These are phyloP conservation scores for Wallacemonas sp. DNA, from an alignment of 208 protist genomes.

Conservation along the genomic window DNA sequence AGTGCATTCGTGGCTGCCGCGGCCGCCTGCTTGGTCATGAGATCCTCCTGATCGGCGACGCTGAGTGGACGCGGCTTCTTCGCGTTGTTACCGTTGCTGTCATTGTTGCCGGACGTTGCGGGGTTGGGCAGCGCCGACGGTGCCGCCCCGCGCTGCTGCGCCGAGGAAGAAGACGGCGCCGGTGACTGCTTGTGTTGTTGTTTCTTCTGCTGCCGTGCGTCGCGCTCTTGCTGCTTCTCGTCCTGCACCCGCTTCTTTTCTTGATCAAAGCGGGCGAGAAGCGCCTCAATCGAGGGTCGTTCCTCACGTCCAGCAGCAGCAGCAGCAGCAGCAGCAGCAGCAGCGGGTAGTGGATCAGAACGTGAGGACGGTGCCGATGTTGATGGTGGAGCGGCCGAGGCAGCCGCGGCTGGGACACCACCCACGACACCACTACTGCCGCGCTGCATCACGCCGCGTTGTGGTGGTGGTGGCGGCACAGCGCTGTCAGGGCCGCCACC, in stretches of 20 bases:
- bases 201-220: not conserved
- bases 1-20: conserved; percentile 3
- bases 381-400: not conserved
- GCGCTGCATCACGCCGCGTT: not conserved
- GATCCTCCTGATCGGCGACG: not conserved
- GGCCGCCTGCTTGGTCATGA: conserved; percentile 1
- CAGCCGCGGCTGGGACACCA: too few species aligned
- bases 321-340: not conserved
- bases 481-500: not conserved
- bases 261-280: conserved; percentile 53
- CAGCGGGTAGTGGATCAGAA: too few species aligned
- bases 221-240: not conserved
- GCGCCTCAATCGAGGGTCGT: conserved; percentile 27
- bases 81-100: too few species aligned
- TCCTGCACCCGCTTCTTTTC: conserved; percentile 48
- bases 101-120: not conserved
- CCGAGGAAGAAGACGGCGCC: too few species aligned
- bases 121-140: not conserved
- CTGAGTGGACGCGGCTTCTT: not conserved
- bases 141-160: too few species aligned
- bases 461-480: not conserved
- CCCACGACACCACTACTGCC: too few species aligned
- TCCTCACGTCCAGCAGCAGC: not conserved
- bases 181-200: too few species aligned
- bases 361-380: not conserved